Conservation (phyloP, 2,329 filamentous ascomycete genomes). For the Colletotrichum costaricense region DNA sequence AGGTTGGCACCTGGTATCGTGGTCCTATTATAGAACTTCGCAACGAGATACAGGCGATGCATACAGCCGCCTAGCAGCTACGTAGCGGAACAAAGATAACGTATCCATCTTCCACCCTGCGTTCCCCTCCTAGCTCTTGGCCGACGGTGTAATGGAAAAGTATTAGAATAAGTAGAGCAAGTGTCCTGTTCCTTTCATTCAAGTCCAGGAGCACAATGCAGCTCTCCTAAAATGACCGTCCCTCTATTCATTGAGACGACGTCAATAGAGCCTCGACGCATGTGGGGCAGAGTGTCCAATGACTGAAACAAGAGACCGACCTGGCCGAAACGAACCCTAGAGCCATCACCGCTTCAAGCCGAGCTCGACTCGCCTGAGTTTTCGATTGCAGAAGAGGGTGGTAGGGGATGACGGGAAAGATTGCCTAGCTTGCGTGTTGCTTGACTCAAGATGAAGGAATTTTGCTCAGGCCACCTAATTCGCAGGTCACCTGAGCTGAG, state of each 20-base stretch:
- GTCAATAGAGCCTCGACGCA: background rate
- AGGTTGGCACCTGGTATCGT: background rate
- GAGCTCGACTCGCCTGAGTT: background rate
- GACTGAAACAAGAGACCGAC: constrained; percentile 5
- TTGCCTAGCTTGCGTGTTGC: background rate
- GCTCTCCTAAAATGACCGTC: background rate
- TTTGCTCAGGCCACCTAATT: background rate
- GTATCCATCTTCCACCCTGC: background rate
- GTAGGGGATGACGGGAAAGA: background rate
- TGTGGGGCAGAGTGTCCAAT: background rate
- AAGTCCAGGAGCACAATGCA: background rate
- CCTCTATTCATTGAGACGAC: background rate
- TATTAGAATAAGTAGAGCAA: background rate
- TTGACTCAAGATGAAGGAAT: background rate
- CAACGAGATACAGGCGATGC: background rate
- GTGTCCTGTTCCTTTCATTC: background rate
- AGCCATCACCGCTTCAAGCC: background rate
- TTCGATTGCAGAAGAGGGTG: background rate
- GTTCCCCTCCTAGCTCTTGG: background rate
- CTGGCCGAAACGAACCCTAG: background rate
- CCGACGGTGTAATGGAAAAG: background rate
- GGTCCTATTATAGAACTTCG: background rate
- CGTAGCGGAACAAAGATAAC: background rate
- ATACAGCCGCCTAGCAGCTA: background rate
- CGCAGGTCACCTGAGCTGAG: background rate